phyloP scores from a whole-genome alignment of 2,329 filamentous ascomycete genomes.

The Neopestalotiopsis sp. region DNA sequence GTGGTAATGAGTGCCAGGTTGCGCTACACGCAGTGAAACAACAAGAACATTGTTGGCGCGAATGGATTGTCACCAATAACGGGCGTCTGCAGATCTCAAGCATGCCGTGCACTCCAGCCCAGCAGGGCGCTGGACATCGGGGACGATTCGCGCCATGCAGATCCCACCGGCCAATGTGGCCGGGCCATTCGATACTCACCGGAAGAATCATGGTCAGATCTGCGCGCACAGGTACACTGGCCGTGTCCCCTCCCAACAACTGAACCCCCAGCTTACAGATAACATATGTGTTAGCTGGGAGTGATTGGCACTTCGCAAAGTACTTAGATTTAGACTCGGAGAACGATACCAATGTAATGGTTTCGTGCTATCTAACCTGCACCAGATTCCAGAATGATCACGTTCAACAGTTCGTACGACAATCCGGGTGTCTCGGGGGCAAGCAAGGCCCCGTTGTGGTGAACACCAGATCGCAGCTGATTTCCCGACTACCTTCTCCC shows the following conservation, averaged over 20 bases:
- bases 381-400: no score
- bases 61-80: not conserved
- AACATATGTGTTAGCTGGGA: no score
- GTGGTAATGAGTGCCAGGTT: not conserved
- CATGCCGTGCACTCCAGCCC: not conserved
- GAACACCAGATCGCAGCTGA: not conserved
- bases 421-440: not conserved
- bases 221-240: not conserved
- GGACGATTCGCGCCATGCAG: not conserved
- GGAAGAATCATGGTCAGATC: not conserved
- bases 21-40: not conserved
- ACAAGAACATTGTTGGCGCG: not conserved
- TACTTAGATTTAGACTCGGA: no score
- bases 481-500: not conserved
- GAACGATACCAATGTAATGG: no score
- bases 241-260: not conserved
- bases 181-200: not conserved
- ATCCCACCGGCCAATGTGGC: not conserved
- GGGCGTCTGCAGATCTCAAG: not conserved
- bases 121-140: not conserved
- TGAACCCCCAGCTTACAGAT: no score
- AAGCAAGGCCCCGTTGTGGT: not conserved
- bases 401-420: not conserved
- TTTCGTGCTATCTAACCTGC: no score
- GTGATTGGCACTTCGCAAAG: no score